Evolutionary conservation across 176 grass and related monocot genomes (phyloP).

Genomic region (Luzula sylvatica): DNA sequence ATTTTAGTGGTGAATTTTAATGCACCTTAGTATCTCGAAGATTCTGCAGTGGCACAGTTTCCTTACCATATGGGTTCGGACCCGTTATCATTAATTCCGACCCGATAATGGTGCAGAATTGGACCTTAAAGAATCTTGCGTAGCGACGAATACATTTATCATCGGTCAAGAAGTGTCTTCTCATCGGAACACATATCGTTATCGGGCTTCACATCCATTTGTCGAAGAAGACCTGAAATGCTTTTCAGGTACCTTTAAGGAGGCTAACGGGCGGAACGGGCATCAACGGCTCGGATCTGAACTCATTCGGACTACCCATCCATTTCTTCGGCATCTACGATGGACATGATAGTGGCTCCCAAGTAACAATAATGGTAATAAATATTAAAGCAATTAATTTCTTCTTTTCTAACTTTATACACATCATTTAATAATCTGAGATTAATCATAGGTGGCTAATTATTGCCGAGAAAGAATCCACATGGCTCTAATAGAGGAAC

Average conservation of each 20-base stretch:
- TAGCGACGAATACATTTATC: neutral
- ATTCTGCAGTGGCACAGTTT: no score
- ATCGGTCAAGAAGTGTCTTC: conserved; percentile 38
- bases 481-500: conserved; percentile 33
- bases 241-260: conserved; percentile 50
- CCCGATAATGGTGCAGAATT: conserved; percentile 23
- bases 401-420: no score
- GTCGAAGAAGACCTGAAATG: conserved; percentile 72
- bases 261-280: conserved; percentile 43
- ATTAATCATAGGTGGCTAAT: conserved; percentile 41
- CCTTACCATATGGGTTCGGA: conserved; percentile 14
- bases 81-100: conserved; percentile 2
- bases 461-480: conserved; percentile 52
- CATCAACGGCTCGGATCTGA: conserved; percentile 47
- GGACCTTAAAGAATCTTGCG: neutral
- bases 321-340: conserved; percentile 86
- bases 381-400: no score
- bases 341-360: conserved; percentile 61
- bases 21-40: conserved; percentile 98
- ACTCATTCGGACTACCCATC: conserved; percentile 39
- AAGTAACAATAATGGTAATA: no score
- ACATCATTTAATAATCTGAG: no score
- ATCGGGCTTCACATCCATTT: conserved; percentile 54
- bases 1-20: conserved; percentile 90
- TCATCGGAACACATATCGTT: conserved; percentile 44